Conservation (phyloP, 176 grass and related monocot genomes). For the Alopecurus myosuroides region DNA sequence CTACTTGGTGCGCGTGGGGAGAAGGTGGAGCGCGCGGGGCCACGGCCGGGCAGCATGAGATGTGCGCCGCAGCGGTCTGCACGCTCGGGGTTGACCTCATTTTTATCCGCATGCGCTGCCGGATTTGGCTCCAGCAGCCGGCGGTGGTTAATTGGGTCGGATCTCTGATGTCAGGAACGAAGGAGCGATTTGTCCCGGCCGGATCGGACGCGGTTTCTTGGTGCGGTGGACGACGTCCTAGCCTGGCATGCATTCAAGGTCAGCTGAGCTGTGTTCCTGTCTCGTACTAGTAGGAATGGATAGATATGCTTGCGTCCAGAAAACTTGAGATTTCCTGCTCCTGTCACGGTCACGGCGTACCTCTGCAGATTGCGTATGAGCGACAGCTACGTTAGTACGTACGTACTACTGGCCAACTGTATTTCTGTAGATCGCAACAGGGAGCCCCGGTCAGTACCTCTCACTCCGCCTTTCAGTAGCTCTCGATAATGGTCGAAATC, state of each 20-base stretch:
- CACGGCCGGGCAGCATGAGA: neutral
- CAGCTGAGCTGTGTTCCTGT: neutral
- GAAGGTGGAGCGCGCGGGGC: slow-evolving; percentile 14
- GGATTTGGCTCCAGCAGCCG: neutral
- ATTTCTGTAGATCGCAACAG: neutral
- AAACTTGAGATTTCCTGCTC: neutral
- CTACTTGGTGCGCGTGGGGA: neutral
- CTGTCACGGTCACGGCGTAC: neutral
- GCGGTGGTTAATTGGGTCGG: no score
- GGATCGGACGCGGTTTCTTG: slow-evolving; percentile 11
- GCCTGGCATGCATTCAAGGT: neutral
- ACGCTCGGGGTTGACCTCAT: slow-evolving; percentile 2
- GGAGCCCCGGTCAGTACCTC: neutral
- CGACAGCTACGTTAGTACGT: neutral
- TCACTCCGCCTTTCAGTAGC: neutral
- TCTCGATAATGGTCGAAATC: neutral
- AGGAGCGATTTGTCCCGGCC: neutral
- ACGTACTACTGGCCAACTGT: neutral
- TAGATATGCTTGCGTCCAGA: neutral
- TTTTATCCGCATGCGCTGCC: slow-evolving; percentile 11
- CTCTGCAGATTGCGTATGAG: neutral
- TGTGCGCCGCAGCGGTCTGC: no score
- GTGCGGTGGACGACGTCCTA: neutral
- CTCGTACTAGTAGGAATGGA: neutral
- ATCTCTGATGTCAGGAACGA: neutral